phyloP scores from a whole-genome alignment of 768 basidiomycete species.

The Lactarius psammicola region DNA sequence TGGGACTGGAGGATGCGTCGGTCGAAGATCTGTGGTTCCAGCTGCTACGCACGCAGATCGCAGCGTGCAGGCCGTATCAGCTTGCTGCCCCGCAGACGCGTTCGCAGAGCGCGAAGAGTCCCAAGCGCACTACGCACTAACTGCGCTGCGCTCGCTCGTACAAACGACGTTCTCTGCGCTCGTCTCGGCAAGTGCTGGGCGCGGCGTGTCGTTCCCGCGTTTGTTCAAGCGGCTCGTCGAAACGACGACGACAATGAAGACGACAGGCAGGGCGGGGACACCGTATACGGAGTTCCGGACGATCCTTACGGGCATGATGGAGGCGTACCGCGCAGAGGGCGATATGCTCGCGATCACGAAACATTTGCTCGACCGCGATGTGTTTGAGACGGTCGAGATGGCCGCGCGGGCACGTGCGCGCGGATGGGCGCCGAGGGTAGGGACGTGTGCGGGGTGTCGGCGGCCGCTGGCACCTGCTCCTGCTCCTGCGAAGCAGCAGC shows the following conservation, averaged over 20 bases:
- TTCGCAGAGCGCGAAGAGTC: neutral
- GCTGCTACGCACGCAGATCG: constrained; percentile 77
- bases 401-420: constrained; percentile 53
- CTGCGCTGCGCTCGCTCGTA: constrained; percentile 66
- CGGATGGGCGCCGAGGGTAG: constrained; percentile 60
- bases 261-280: constrained; percentile 43
- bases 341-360: constrained; percentile 87
- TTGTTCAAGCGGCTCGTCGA: constrained; percentile 92
- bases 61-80: constrained; percentile 71
- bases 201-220: constrained; percentile 76
- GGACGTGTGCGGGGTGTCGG: constrained; percentile 54
- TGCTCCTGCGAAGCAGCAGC: constrained; percentile 11
- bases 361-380: constrained; percentile 74
- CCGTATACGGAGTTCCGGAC: constrained; percentile 89
- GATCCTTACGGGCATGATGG: constrained; percentile 93
- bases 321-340: constrained; percentile 88
- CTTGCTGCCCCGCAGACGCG: constrained; percentile 37
- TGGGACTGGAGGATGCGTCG: constrained; percentile 39
- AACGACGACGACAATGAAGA: constrained; percentile 55
- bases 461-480: constrained; percentile 45
- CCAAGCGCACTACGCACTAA: constrained; percentile 40
- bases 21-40: constrained; percentile 90
- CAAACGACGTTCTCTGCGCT: constrained; percentile 83
- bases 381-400: constrained; percentile 70
- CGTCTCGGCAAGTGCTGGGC: constrained; percentile 72